phyloP scores from a whole-genome alignment of 2,329 filamentous ascomycete genomes.

The Monilinia vaccinii-corymbosi region DNA sequence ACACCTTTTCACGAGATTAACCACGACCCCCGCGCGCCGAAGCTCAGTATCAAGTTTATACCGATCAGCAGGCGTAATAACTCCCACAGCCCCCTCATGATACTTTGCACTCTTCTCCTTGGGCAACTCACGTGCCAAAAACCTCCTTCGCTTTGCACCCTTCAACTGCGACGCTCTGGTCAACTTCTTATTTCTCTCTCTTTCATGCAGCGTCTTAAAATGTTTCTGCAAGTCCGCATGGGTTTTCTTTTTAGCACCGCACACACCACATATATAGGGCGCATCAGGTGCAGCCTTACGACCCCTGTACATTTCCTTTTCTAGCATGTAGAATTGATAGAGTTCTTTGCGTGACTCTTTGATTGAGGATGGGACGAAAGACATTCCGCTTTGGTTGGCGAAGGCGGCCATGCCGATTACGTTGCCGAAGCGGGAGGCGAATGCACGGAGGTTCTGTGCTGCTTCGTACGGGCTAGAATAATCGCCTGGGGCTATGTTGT shows the following conservation, averaged over 20 bases:
- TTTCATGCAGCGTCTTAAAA: not conserved
- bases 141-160: not conserved
- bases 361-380: not conserved
- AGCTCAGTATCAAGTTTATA: not conserved
- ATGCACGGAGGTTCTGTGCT: not conserved
- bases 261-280: not conserved
- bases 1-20: not conserved
- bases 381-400: not conserved
- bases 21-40: not conserved
- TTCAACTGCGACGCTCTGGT: not conserved
- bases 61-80: not conserved
- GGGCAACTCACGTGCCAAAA: not conserved
- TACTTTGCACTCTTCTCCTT: not conserved
- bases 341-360: not conserved
- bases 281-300: not conserved
- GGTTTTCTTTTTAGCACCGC: not conserved
- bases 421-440: not conserved
- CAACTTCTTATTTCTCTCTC: not conserved
- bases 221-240: not conserved
- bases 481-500: not conserved
- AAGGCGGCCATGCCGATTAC: not conserved
- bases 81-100: not conserved
- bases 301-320: not conserved
- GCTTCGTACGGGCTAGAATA: not conserved
- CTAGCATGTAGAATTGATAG: not conserved